A percentile compares a stretch with the other conserved stretches of the same genome.
phyloP scores from a whole-genome alignment of 768 basidiomycete species.

The Fistulinella prunicolor region DNA sequence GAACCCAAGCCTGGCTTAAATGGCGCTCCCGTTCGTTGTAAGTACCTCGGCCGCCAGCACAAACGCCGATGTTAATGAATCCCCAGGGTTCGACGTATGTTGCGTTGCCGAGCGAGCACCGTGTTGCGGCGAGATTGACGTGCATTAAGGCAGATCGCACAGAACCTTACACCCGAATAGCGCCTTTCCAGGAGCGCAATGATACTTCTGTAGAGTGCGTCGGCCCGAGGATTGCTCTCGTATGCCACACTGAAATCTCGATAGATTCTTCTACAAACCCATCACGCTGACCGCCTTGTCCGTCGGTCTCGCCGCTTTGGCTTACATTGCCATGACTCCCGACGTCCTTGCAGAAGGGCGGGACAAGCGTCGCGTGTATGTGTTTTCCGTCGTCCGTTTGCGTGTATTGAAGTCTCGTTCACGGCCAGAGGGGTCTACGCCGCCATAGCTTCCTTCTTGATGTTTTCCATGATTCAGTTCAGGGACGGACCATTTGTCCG shows the following conservation, averaged over 20 bases:
- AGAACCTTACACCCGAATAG: slow-evolving; percentile 79
- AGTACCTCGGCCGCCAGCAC: slow-evolving; percentile 33
- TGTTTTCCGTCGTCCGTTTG: slow-evolving; percentile 1
- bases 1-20: slow-evolving; percentile 73
- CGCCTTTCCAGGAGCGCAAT: slow-evolving; percentile 78
- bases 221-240: background rate
- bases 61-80: slow-evolving; percentile 10
- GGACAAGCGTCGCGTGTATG: slow-evolving; percentile 80
- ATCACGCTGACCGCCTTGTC: slow-evolving; percentile 74
- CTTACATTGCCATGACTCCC: slow-evolving; percentile 80
- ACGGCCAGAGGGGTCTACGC: slow-evolving; percentile 69
- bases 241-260: slow-evolving; percentile 1
- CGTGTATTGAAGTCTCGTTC: slow-evolving; percentile 11
- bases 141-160: slow-evolving; percentile 69
- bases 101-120: slow-evolving; percentile 32
- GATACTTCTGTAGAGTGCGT: slow-evolving; percentile 81
- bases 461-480: slow-evolving; percentile 85
- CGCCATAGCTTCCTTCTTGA: slow-evolving; percentile 66
- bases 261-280: slow-evolving; percentile 87
- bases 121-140: slow-evolving; percentile 16
- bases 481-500: slow-evolving; percentile 88
- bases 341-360: slow-evolving; percentile 82
- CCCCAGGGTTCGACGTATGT: slow-evolving; percentile 82
- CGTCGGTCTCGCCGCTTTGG: slow-evolving; percentile 61
- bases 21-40: slow-evolving; percentile 79